Conservation (phyloP, 2,329 filamentous ascomycete genomes). For the Sporothrix phasma region DNA sequence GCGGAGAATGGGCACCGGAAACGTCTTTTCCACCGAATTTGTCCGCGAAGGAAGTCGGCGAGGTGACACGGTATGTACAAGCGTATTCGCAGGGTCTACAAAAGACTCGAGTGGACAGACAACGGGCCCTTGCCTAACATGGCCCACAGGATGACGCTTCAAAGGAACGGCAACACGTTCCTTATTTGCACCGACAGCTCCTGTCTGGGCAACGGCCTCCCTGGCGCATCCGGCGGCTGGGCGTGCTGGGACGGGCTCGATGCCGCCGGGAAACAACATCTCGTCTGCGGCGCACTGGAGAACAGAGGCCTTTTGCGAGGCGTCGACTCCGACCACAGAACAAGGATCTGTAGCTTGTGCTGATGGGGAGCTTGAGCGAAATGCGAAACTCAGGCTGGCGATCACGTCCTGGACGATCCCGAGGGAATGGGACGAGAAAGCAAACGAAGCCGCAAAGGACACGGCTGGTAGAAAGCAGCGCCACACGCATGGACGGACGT, state of each 20-base stretch:
- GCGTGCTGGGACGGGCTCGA: background rate
- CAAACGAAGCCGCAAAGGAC: background rate
- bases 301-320: background rate
- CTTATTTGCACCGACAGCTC: background rate
- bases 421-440: background rate
- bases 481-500: background rate
- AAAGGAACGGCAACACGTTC: background rate
- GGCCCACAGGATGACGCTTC: background rate
- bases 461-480: background rate
- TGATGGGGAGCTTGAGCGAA: background rate
- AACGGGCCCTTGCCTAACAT: no score
- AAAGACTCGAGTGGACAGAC: no score
- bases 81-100: no score
- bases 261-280: background rate
- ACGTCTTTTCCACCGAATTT: no score
- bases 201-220: background rate
- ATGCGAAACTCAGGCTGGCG: background rate
- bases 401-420: background rate
- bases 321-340: no score
- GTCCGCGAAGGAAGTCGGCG: no score
- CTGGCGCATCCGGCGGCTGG: background rate
- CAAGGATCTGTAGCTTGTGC: background rate
- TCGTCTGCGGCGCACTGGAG: background rate
- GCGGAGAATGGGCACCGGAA: no score
- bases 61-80: no score